Evolutionary conservation across 2,329 filamentous ascomycete species (phyloP).

Genomic region (Aspergillus floridensis): DNA sequence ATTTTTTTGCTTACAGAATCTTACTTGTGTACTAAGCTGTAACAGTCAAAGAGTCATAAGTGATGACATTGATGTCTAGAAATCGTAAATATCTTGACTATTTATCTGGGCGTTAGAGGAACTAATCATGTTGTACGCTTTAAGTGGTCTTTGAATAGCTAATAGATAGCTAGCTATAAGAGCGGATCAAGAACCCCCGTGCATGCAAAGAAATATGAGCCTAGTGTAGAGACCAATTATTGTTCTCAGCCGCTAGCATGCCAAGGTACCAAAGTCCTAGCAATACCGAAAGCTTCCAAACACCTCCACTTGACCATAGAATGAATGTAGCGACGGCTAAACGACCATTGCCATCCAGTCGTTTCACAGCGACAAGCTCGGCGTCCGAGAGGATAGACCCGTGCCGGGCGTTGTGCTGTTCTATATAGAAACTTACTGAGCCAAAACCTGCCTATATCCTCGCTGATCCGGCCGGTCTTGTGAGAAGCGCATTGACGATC

Average conservation of each 20-base stretch:
- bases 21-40: no score
- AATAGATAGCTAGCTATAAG: no score
- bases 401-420: neutral
- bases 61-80: no score
- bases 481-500: slow-evolving; percentile 5
- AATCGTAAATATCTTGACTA: no score
- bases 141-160: no score
- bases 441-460: slow-evolving; percentile 4
- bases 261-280: slow-evolving; percentile 17
- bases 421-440: neutral
- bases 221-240: slow-evolving; percentile 1
- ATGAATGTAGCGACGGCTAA: slow-evolving; percentile 13
- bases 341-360: slow-evolving; percentile 7
- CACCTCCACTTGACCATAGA: slow-evolving; percentile 12
- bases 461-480: slow-evolving; percentile 2
- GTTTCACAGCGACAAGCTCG: slow-evolving; percentile 15
- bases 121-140: no score
- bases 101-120: no score
- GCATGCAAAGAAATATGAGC: no score
- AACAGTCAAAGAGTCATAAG: no score
- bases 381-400: neutral
- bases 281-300: slow-evolving; percentile 8
- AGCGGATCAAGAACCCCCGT: no score
- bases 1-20: no score
- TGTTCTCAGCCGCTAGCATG: slow-evolving; percentile 16